Evolutionary conservation across 2,329 filamentous ascomycete species (phyloP), one percentile per base, ranked within the genome.

Genomic region (Sporothrix sp.): DNA sequence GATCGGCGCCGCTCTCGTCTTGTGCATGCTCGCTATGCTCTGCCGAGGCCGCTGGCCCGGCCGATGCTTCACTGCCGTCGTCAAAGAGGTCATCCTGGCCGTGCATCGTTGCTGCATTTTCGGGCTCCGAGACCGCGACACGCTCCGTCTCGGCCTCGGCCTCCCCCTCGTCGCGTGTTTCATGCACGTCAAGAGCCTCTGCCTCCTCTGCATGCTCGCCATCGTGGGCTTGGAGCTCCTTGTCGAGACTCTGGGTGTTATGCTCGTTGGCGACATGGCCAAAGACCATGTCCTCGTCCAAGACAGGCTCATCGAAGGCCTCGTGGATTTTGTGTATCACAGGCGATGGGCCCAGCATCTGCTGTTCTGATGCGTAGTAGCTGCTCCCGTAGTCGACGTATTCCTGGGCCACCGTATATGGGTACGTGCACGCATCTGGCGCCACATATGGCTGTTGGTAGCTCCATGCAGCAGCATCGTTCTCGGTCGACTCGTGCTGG

Each of bases 41-140:
- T 28, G 25, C 14, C 14, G 20, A 25, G 14, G 20, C 43, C 5
- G 28, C 16, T 7, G 33, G 38, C 11, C 44, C 51, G 9, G 18
- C 32, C 3, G 45, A 33, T 7, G 37, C 49, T 18, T 57, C 52
- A 33, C 53, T 49, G 33, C 48, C 47, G 25, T 55, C 53, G 2
- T 67, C 64, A 39, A 68, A 68, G 11, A 67, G 56, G 13, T 60
- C 56, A 8, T 67, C 62, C 7, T 65, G 58, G 7, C 65, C 66
- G 8, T 65, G 57, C 7, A 66, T 63, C 0, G 65, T 68, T n/a
- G 58, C 58, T 1, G 59, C 59, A 33, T 63, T 59, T 14, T 64
- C 62, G 8, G 56, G 56, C n/a, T 55, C 54, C 6, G 36, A 25
- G 11, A 25, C 18, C 6, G 25, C 7, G 2, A 27, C 45, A 28